Base-by-base conservation (phyloP, 1,284 basidiomycete genomes). In the Kalmanozyma brasiliensis region DNA sequence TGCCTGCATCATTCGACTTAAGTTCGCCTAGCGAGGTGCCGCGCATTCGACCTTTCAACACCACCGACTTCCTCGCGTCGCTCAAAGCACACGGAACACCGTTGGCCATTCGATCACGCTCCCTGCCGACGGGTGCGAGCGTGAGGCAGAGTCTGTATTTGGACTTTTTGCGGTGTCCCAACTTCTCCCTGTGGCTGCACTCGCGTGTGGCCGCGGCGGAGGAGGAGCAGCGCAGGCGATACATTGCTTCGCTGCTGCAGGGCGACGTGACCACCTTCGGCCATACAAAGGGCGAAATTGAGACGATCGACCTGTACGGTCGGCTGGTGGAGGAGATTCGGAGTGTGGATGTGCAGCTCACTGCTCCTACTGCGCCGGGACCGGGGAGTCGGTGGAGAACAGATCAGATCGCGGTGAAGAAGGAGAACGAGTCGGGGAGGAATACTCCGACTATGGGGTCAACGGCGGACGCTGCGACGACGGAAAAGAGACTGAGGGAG, bases 11-110 rank as follows among this genome's bases (percentile, higher is more conserved):
- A 33, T 70, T 74, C 46, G 59, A 77, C 60, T 52, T 75, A 11
- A 51, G 66, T 49, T 66, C 66, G 24, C 64, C 73, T 9, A 55
- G 64, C 53, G 73, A 68, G 46, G 49, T 56, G 71, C 72, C 72
- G 49, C 59, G 60, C 48, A 68, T 81, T 55, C 45, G 89, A 71
- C 88, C 91, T 0, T 98, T 98, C 83, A 92, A 88, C 73, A 84
- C 88, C 29, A 85, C 85, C 3, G 86, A 89, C 45, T 97, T 98
- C 83, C 86, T 98, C 41, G 85, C 87, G 7, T 94, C 91, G 8
- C 86, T 98, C 22, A 92, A 91, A 76, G 84, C 87, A 0, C 87
- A 91, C 76, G 93, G 93, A 0, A 81, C 83, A 2, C 74, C 77
- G 16, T 49, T 82, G 0, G 66, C 64, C 3, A 64, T 78, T n/a